These are phyloP conservation scores for Lolium multiflorum DNA, from an alignment of 176 grass and related monocot genomes.

Conservation along the genomic window DNA sequence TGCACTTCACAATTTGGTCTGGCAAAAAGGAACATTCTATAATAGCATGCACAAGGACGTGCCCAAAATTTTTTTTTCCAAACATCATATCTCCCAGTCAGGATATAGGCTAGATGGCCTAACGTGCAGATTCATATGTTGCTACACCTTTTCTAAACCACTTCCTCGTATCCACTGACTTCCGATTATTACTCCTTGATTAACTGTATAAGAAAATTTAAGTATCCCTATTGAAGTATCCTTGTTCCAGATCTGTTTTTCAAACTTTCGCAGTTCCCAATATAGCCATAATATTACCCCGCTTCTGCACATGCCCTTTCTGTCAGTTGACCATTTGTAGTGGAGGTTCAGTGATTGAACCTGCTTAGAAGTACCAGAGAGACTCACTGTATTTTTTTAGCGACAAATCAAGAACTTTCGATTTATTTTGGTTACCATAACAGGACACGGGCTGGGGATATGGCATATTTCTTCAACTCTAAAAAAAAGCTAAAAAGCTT, in stretches of 20 bases:
- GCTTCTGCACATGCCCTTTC: background rate
- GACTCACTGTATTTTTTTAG: background rate
- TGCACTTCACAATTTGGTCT: background rate
- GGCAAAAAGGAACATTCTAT: background rate
- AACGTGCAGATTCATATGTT: background rate
- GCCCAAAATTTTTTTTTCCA: too few species aligned
- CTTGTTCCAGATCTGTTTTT: background rate
- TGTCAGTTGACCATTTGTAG: background rate
- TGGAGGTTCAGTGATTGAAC: background rate
- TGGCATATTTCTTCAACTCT: background rate
- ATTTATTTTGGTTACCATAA: background rate
- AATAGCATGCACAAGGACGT: background rate
- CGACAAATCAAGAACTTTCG: background rate
- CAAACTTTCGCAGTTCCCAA: background rate
- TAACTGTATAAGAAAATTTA: background rate
- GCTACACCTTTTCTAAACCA: background rate
- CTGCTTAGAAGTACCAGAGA: background rate
- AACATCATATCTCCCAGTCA: background rate
- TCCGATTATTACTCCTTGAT: background rate
- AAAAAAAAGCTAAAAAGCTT: background rate
- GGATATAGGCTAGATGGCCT: constrained; percentile 12
- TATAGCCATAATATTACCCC: background rate
- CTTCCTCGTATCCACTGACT: background rate
- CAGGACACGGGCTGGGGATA: background rate
- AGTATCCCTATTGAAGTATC: background rate